Evolutionary conservation across 345 rosid genomes (phyloP).

Genomic region (Euphorbia peplus): DNA sequence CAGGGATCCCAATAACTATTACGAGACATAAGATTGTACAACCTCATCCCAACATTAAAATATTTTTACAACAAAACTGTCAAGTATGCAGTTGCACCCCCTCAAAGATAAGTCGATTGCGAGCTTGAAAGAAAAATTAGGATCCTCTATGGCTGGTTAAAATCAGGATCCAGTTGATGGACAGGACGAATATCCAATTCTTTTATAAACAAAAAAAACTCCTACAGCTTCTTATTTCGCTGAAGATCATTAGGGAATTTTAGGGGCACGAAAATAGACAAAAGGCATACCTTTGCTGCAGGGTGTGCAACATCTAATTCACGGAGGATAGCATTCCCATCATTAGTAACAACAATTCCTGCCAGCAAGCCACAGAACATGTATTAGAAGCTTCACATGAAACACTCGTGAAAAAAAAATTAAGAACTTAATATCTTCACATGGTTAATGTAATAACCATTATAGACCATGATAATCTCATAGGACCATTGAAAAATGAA

Average conservation of each 20-base stretch:
- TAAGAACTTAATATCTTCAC: neutral
- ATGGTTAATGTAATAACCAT: neutral
- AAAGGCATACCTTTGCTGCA: slow-evolving; percentile 65
- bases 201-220: no score
- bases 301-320: slow-evolving; percentile 91
- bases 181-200: neutral
- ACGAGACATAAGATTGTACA: no score
- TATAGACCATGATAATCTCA: neutral
- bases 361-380: slow-evolving; percentile 7
- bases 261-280: neutral
- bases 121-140: no score
- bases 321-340: slow-evolving; percentile 92
- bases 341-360: slow-evolving; percentile 95
- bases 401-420: neutral
- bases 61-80: no score
- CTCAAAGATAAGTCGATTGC: no score
- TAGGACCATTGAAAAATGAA: neutral
- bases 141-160: no score
- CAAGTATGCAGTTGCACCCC: no score
- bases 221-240: neutral
- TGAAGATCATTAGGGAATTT: neutral
- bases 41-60: no score
- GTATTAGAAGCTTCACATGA: neutral
- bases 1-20: no score
- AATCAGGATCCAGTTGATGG: neutral